These are phyloP conservation scores for Spongiforma sp. DNA, from an alignment of 1,284 basidiomycete genomes.

Conservation along the genomic window DNA sequence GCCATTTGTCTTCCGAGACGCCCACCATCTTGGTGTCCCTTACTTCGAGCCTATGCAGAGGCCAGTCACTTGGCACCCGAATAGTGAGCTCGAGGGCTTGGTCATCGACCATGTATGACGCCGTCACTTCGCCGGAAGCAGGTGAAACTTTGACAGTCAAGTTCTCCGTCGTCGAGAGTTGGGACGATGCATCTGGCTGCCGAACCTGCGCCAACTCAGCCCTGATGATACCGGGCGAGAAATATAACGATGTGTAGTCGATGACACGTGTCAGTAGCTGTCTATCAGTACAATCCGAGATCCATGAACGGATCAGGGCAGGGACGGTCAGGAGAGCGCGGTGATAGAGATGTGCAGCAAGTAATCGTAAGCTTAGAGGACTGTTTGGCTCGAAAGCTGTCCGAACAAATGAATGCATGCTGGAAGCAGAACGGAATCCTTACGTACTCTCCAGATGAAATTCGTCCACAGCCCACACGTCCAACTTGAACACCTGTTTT, in stretches of 20 bases:
- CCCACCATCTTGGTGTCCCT: conserved; percentile 86
- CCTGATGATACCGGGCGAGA: conserved; percentile 89
- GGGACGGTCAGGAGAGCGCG: conserved; percentile 83
- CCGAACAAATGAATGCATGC: neutral
- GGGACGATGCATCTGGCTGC: conserved; percentile 62
- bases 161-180: conserved; percentile 78
- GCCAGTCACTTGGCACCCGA: conserved; percentile 90
- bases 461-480: conserved; percentile 86
- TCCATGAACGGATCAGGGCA: conserved; percentile 85
- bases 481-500: conserved; percentile 73
- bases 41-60: conserved; percentile 88
- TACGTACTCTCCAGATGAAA: conserved; percentile 81
- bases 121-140: conserved; percentile 78
- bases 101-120: conserved; percentile 91
- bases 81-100: conserved; percentile 92
- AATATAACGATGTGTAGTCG: conserved; percentile 83
- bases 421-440: neutral
- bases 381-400: conserved; percentile 68
- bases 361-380: conserved; percentile 63
- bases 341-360: conserved; percentile 92
- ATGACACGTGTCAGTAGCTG: conserved; percentile 82
- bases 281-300: conserved; percentile 87
- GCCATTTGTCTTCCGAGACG: conserved; percentile 91
- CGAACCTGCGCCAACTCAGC: conserved; percentile 84
- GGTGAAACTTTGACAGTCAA: conserved; percentile 78